A percentile compares a stretch with the other conserved stretches of the same genome.
These are phyloP conservation scores for Saposhnikovia divaricata DNA, from an alignment of 129 eudicot genomes.

Conservation along the genomic window DNA sequence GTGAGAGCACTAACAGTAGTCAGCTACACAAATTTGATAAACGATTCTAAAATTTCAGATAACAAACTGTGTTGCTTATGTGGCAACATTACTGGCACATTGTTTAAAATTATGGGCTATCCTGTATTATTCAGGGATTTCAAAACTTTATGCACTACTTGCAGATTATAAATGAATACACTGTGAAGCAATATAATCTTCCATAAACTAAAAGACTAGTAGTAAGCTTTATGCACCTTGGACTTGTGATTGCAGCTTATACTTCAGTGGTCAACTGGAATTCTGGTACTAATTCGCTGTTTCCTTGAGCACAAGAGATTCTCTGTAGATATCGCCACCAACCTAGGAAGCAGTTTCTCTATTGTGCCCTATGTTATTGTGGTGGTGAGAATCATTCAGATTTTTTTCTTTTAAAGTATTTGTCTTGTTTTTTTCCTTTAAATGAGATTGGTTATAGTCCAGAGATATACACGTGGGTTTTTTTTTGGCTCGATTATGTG, in stretches of 20 bases:
- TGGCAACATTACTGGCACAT: background rate
- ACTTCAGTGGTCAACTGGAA: constrained; percentile 99
- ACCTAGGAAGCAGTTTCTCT: constrained; percentile 96
- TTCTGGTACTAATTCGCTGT: constrained; percentile 79
- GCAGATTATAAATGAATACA: background rate
- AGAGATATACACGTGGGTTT: background rate
- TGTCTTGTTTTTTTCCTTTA: background rate
- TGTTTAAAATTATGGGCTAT: background rate
- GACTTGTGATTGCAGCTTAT: constrained; percentile 83
- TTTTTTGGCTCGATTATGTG: background rate
- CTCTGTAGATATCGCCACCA: constrained; percentile 54
- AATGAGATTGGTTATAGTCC: background rate
- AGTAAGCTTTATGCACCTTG: constrained; percentile 20
- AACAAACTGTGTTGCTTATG: background rate
- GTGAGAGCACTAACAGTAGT: constrained; percentile 1
- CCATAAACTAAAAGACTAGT: constrained; percentile 7
- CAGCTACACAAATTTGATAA: background rate
- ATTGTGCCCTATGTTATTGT: constrained; percentile 76
- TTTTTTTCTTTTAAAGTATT: background rate
- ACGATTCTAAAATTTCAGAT: background rate
- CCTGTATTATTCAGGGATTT: background rate
- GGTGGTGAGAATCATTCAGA: constrained; percentile 54
- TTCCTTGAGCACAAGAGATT: constrained; percentile 73
- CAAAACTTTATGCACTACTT: background rate
- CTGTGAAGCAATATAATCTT: background rate